phyloP scores from a whole-genome alignment of 2,329 filamentous ascomycete species.

The Lecanoromycetidae sp. region DNA sequence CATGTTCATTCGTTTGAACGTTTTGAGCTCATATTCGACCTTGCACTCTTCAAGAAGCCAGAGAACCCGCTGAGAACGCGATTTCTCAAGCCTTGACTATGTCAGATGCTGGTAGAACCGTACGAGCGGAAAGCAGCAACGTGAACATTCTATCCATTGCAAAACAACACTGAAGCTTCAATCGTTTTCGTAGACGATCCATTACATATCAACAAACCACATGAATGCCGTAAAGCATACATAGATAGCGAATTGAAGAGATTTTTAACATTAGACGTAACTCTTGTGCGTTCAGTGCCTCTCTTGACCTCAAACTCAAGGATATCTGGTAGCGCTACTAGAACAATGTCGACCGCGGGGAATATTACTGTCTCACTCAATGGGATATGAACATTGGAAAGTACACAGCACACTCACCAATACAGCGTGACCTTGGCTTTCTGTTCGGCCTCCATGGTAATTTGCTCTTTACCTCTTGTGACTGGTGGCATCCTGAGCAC shows the following conservation, averaged over 20 bases:
- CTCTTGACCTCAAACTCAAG: too few relatives aligned
- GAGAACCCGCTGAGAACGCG: constrained; percentile 68
- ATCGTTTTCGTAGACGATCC: too few relatives aligned
- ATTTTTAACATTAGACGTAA: too few relatives aligned
- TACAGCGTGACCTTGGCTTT: constrained; percentile 48
- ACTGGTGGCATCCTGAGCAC: background rate
- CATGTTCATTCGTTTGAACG: constrained; percentile 58
- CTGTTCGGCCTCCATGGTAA: constrained; percentile 12
- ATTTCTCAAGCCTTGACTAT: constrained; percentile 59
- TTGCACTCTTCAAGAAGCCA: constrained; percentile 79
- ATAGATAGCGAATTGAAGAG: too few relatives aligned
- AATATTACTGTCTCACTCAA: too few relatives aligned
- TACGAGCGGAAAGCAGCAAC: background rate
- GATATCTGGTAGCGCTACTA: too few relatives aligned
- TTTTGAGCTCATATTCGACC: constrained; percentile 65
- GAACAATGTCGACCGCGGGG: too few relatives aligned
- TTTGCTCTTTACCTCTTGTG: constrained; percentile 7
- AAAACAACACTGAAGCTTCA: too few relatives aligned
- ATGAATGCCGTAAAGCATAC: too few relatives aligned
- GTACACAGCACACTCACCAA: constrained; percentile 37
- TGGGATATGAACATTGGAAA: background rate
- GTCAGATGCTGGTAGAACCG: background rate
- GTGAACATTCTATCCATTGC: too few relatives aligned
- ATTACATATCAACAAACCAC: too few relatives aligned
- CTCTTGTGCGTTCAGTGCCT: too few relatives aligned